These are phyloP conservation scores for Ajuga reptans DNA, from an alignment of 305 asterid genomes.

Conservation along the genomic window DNA sequence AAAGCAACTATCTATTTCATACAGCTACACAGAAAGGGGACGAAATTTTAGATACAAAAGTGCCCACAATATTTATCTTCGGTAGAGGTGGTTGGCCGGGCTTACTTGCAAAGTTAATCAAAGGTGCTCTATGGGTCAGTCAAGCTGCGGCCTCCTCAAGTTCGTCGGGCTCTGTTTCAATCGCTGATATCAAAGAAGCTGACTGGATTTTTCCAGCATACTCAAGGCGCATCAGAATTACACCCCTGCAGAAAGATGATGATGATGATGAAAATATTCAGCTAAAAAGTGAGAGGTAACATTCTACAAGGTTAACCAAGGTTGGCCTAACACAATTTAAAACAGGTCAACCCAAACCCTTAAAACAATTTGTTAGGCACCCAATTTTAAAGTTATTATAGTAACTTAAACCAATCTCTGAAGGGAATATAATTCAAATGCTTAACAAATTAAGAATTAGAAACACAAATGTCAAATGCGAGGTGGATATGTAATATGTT, in stretches of 20 bases:
- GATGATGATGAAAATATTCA: neutral
- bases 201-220: constrained; percentile 90
- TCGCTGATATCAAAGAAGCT: constrained; percentile 74
- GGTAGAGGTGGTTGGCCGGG: too few species aligned
- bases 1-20: neutral
- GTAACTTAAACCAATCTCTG: neutral
- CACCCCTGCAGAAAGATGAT: constrained; percentile 51
- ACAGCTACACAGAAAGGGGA: neutral
- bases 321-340: neutral
- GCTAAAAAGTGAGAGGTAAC: neutral
- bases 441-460: too few species aligned
- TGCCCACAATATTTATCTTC: neutral
- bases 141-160: constrained; percentile 32
- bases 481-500: too few species aligned
- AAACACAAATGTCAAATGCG: too few species aligned
- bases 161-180: constrained; percentile 56
- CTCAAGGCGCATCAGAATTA: constrained; percentile 91
- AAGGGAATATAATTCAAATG: too few species aligned
- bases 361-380: neutral
- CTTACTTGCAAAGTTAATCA: too few species aligned
- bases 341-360: neutral
- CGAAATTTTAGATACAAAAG: neutral
- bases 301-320: neutral
- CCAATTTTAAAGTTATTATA: neutral
- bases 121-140: neutral